These are phyloP conservation scores for Aspergillus quadrilineatus DNA, from an alignment of 2,329 filamentous ascomycete genomes.

Conservation along the genomic window DNA sequence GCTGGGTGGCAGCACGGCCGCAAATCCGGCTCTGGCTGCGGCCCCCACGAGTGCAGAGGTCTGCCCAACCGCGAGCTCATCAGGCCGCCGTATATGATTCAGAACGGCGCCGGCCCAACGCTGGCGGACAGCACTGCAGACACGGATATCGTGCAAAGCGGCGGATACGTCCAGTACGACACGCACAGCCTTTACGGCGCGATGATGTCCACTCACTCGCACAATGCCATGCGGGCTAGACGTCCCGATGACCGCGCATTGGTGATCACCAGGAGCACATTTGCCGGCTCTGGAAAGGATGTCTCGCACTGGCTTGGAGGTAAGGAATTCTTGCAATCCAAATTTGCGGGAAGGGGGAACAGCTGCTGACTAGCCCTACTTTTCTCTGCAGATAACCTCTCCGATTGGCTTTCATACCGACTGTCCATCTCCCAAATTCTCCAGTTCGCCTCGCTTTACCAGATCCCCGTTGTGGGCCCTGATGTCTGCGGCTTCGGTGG, in stretches of 20 bases:
- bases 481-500: slow-evolving; percentile 76
- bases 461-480: slow-evolving; percentile 65
- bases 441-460: slow-evolving; percentile 63
- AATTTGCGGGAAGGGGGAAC: neutral
- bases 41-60: slow-evolving; percentile 40
- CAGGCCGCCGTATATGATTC: slow-evolving; percentile 63
- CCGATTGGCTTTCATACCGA: slow-evolving; percentile 59
- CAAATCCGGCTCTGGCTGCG: neutral
- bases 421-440: slow-evolving; percentile 60
- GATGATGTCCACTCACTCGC: slow-evolving; percentile 69
- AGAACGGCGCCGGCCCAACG: slow-evolving; percentile 56
- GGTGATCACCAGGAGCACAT: slow-evolving; percentile 73
- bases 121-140: slow-evolving; percentile 60
- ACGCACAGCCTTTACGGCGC: slow-evolving; percentile 75
- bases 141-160: slow-evolving; percentile 66
- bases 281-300: slow-evolving; percentile 65
- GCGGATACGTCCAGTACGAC: slow-evolving; percentile 69
- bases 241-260: slow-evolving; percentile 65
- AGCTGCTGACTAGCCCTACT: neutral
- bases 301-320: slow-evolving; percentile 53
- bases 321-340: neutral
- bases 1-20: neutral
- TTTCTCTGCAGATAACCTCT: slow-evolving; percentile 59
- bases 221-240: slow-evolving; percentile 64
- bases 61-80: slow-evolving; percentile 64